A percentile compares a stretch with the other conserved stretches of the same genome.
Evolutionary conservation across 2,329 filamentous ascomycete species (phyloP).

Genomic region (Thelonectria discophora): DNA sequence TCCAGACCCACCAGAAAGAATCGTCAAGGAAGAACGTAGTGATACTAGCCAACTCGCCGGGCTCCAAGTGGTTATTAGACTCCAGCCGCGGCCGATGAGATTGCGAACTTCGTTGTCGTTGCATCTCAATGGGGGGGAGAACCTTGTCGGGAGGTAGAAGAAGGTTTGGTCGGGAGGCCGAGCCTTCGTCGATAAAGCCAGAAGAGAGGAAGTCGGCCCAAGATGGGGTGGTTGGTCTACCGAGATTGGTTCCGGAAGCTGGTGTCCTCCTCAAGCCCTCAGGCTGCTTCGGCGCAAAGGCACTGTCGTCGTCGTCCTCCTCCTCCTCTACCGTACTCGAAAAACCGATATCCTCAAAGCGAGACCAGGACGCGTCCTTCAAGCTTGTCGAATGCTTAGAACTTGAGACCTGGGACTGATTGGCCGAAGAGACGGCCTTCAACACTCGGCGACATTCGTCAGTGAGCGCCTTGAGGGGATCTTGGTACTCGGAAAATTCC

Average conservation of each 20-base stretch:
- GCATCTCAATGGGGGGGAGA: conserved; percentile 81
- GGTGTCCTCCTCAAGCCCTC: conserved; percentile 70
- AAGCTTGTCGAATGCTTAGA: conserved; percentile 76
- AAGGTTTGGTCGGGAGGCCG: conserved; percentile 67
- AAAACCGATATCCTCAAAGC: conserved; percentile 96
- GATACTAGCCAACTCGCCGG: conserved; percentile 94
- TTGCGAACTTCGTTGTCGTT: conserved; percentile 85
- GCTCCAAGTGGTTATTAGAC: conserved; percentile 75
- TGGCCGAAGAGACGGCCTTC: conserved; percentile 85
- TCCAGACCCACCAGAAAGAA: conserved; percentile 99
- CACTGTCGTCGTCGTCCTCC: conserved; percentile 68
- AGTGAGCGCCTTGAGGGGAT: conserved; percentile 86
- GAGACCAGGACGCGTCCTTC: conserved; percentile 91
- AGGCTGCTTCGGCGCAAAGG: conserved; percentile 51
- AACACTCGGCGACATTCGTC: conserved; percentile 94
- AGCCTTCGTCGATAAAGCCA: conserved; percentile 83
- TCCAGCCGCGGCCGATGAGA: conserved; percentile 81
- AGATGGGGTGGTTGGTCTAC: conserved; percentile 90
- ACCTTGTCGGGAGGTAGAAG: conserved; percentile 92
- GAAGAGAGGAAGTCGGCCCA: conserved; percentile 98
- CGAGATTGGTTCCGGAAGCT: conserved; percentile 73
- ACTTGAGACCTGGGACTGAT: conserved; percentile 81
- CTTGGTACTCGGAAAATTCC: conserved; percentile 86
- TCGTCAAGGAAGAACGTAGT: conserved; percentile 87
- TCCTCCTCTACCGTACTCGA: conserved; percentile 77